phyloP scores from a whole-genome alignment of 75 land plant genomes.

The Isoetes taiwanensis region DNA sequence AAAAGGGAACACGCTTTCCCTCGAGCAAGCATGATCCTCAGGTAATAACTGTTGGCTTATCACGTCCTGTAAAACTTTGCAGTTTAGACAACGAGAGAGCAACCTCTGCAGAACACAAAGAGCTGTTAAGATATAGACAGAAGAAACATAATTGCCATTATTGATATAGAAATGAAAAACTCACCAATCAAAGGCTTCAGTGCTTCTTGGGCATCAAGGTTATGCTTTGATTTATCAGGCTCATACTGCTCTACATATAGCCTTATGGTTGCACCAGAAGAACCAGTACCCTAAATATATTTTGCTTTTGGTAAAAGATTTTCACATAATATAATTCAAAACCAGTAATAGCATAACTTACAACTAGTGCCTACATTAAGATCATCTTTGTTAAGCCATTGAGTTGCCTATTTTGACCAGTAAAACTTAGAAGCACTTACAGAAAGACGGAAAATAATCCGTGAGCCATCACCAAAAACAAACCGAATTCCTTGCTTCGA shows the following conservation, averaged over 20 bases:
- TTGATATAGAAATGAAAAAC: background rate
- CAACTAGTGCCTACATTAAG: background rate
- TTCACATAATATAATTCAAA: background rate
- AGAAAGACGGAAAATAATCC: slow-evolving; percentile 80
- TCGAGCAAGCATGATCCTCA: no score
- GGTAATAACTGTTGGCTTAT: slow-evolving; percentile 91
- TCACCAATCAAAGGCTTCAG: slow-evolving; percentile 69
- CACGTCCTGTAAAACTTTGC: slow-evolving; percentile 81
- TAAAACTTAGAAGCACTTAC: slow-evolving; percentile 35
- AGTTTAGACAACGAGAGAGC: slow-evolving; percentile 68
- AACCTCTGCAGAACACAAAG: slow-evolving; percentile 44
- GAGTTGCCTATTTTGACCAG: no score
- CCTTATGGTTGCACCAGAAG: slow-evolving; percentile 86
- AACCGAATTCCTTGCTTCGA: slow-evolving; percentile 85
- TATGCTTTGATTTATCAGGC: slow-evolving; percentile 68
- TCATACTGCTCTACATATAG: slow-evolving; percentile 89
- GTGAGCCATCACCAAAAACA: slow-evolving; percentile 86
- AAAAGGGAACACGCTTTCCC: no score
- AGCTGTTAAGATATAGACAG: no score
- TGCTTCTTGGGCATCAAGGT: slow-evolving; percentile 71
- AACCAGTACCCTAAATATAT: slow-evolving; percentile 95
- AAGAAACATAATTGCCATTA: no score
- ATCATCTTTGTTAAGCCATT: no score
- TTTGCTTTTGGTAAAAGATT: no score
- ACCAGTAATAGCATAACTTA: background rate